Evolutionary conservation across 2,329 filamentous ascomycete species (phyloP), one percentile per base, ranked within the genome.

Genomic region (Remersonia thermophila): DNA sequence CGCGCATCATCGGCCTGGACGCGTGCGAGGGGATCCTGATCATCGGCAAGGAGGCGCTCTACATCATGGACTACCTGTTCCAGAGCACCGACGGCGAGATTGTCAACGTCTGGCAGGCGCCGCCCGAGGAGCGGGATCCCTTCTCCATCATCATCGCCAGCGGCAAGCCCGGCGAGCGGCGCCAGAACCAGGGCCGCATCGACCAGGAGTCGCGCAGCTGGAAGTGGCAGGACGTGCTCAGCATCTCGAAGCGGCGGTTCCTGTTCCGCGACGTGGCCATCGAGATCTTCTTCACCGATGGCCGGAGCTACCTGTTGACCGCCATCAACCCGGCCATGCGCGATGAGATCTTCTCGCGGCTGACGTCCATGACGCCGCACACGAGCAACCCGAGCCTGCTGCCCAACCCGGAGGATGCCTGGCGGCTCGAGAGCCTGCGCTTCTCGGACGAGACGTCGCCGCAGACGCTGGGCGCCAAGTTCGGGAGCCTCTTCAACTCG

Each of bases 211-310:
- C 82, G 2, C 75, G 87, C 47, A 80, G 82, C 55, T 98, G 91
- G 93, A 81, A 79, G 46, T 98, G 89, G 89, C 73, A 77, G 3
- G 89, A 96, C 54, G 78, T 96, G 11, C 83, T 96, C 47, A 95
- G 87, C 54, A 81, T 96, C 26, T 96, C 89, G 0, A 98, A 98
- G 57, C 77, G 93, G 14, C 80, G 89, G 6, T 98, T 96, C 56
- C 62, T 98, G 3, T 94, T 96, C 58, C 79, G 91, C 17, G 89
- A 98, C 52, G 91, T 98, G 10, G 86, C 85, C 0, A 77, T 96
- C n/a, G 91, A 98, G 54, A 73, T 95, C 2, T 98, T 98, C 62
- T 98, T 98, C 55, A 87, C 86, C 0, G 93, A 98, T 54, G 91
- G 91, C 1, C 80, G 86, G 38, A 98, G 91, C 60, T 98, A 96